Percentiles rank a stretch among this genome's conserved stretches.
phyloP scores from a whole-genome alignment of 495 filamentous ascomycete species.

The Pseudomonodictys pantanalensis region DNA sequence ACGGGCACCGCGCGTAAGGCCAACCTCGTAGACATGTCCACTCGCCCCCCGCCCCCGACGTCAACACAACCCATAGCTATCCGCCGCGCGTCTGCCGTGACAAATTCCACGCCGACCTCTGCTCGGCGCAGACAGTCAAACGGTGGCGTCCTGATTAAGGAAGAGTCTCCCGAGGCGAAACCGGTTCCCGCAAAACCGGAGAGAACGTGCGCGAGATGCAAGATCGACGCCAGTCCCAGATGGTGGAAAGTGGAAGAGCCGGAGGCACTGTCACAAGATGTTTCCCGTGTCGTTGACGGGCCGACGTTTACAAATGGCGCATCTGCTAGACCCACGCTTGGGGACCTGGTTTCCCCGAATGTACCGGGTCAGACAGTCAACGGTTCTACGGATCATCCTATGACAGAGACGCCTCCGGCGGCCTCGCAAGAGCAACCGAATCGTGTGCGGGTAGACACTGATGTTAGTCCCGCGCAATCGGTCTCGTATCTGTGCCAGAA shows the following conservation, averaged over 20 bases:
- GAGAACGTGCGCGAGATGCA: slow-evolving; percentile 50
- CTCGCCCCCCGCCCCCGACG: slow-evolving; percentile 14
- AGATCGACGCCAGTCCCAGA: slow-evolving; percentile 57
- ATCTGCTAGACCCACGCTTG: background rate
- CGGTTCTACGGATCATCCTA: slow-evolving; percentile 15
- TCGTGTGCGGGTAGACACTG: slow-evolving; percentile 11
- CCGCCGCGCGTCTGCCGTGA: slow-evolving; percentile 30
- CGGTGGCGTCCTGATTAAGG: slow-evolving; percentile 23
- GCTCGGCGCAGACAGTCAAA: slow-evolving; percentile 23
- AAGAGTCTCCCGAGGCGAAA: slow-evolving; percentile 26
- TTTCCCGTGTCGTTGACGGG: slow-evolving; percentile 13
- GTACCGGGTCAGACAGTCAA: slow-evolving; percentile 4
- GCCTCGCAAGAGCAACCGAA: background rate
- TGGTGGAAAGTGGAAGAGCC: slow-evolving; percentile 50
- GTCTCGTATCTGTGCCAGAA: slow-evolving; percentile 38
- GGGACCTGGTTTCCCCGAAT: slow-evolving; percentile 1
- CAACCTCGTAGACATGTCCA: slow-evolving; percentile 56
- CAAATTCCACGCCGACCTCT: slow-evolving; percentile 33
- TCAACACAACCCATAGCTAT: slow-evolving; percentile 8
- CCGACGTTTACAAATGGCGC: slow-evolving; percentile 12
- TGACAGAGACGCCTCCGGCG: slow-evolving; percentile 14
- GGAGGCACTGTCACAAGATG: background rate
- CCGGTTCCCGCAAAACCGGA: slow-evolving; percentile 19
- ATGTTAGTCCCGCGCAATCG: slow-evolving; percentile 6
- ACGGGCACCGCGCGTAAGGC: slow-evolving; percentile 93